A percentile compares a stretch with the other conserved stretches of the same genome.
These are phyloP conservation scores for Physocladia obscura DNA, from an alignment of 192 early-diverging fungal species.

Conservation along the genomic window DNA sequence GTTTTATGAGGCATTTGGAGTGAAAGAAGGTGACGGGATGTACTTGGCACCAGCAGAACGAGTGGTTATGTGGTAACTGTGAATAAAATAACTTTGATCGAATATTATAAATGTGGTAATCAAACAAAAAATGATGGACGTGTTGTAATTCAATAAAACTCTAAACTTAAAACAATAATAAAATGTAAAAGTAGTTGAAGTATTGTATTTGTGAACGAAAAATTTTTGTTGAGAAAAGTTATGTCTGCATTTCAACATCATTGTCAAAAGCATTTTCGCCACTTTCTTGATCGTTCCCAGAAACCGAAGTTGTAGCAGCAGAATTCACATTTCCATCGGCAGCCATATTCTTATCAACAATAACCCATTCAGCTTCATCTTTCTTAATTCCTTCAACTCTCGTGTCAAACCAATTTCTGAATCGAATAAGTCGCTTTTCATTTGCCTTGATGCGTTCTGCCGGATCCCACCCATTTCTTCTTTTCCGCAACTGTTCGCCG, in stretches of 20 bases:
- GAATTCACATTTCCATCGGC: background rate
- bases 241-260: background rate
- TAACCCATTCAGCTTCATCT: slow-evolving; percentile 20
- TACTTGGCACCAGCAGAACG: slow-evolving; percentile 1
- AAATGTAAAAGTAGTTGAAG: too few species aligned
- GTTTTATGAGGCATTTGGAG: slow-evolving; percentile 8
- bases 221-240: background rate
- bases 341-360: slow-evolving; percentile 2
- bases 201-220: background rate
- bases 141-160: too few species aligned
- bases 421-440: background rate
- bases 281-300: background rate
- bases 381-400: slow-evolving; percentile 9
- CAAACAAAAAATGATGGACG: too few species aligned
- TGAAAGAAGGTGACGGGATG: slow-evolving; percentile 21
- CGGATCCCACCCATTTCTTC: background rate
- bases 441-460: background rate
- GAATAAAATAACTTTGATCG: too few species aligned
- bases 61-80: slow-evolving; percentile 25
- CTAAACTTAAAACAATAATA: too few species aligned
- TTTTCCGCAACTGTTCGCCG: background rate
- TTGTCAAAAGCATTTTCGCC: background rate
- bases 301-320: too few species aligned
- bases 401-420: slow-evolving; percentile 10
- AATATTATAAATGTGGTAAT: too few species aligned